These are phyloP conservation scores for Hortiboletus campestris DNA, from an alignment of 768 basidiomycete genomes.

Conservation along the genomic window DNA sequence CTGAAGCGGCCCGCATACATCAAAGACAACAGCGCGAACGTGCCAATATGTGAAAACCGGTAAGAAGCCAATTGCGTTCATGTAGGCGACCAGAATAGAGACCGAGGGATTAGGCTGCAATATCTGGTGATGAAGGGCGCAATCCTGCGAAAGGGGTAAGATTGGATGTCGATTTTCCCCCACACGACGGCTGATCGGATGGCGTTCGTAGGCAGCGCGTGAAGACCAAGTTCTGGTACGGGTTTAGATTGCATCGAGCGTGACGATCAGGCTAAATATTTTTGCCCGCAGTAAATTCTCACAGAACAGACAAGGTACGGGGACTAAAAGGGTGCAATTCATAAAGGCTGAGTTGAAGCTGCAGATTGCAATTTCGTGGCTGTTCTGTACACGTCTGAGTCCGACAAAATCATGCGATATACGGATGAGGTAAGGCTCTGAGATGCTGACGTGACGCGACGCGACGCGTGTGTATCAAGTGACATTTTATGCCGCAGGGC, in stretches of 20 bases:
- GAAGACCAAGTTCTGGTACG: slow-evolving; percentile 80
- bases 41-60: slow-evolving; percentile 84
- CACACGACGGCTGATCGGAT: slow-evolving; percentile 19
- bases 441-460: slow-evolving; percentile 13
- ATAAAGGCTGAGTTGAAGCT: background rate
- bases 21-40: slow-evolving; percentile 69
- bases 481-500: slow-evolving; percentile 42
- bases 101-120: slow-evolving; percentile 57
- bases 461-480: slow-evolving; percentile 12
- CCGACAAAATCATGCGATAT: slow-evolving; percentile 76
- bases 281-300: slow-evolving; percentile 64
- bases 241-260: slow-evolving; percentile 8
- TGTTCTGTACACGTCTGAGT: slow-evolving; percentile 75
- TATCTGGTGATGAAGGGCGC: slow-evolving; percentile 87
- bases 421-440: slow-evolving; percentile 61
- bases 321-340: background rate
- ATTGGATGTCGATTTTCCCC: slow-evolving; percentile 8
- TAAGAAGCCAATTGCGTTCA: slow-evolving; percentile 26
- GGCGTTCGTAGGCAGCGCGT: slow-evolving; percentile 62
- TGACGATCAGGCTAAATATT: slow-evolving; percentile 10
- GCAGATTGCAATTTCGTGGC: slow-evolving; percentile 78
- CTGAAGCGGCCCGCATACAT: slow-evolving; percentile 85
- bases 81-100: slow-evolving; percentile 10
- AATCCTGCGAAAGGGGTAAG: slow-evolving; percentile 81
- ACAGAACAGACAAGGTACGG: slow-evolving; percentile 49